Evolutionary conservation across 345 rosid species (phyloP), one percentile per base, ranked within the genome.

Genomic region (Populus simonii): DNA sequence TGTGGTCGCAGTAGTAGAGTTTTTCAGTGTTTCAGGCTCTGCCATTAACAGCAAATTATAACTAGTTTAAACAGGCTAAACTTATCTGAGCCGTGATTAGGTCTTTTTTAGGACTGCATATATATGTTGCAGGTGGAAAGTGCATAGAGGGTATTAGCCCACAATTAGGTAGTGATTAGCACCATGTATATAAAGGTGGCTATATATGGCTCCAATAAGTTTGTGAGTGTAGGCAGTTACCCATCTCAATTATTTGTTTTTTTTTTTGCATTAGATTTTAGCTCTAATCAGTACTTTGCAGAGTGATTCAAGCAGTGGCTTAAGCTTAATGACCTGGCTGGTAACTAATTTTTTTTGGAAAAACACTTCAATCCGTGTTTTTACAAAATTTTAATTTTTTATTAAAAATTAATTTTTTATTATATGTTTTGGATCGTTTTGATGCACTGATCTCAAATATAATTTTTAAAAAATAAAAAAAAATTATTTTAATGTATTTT

Each of bases 11-110:
- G 68, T 62, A 47, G 59, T 22, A 6, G 74, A n/a, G 72, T 77
- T 80, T 59, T 79, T 68, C 33, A 72, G 65, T 65, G 83, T 68
- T 82, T 82, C 82, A 31, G 86, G 51, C 33, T 78, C 83, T 67
- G 87, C 84, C 90, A 89, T 89, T n/a, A 67, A 3, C 17, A 25
- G 45, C 49, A 55, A 6, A 53, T 36, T 23, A 29, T 7, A 20
- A 53, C 7, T 20, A 53, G 23, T 7, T 53, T 18, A 53, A 17
- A 20, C n/a, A 53, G 59, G 20, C 7, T 20, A 20, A 20, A 20
- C 3, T 53, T 53, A 18, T 53, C 20, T 53, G 59, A 53, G 23
- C 23, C 5, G 51, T 41, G 6, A 39, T 45, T 67, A 45, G 75
- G 80, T 25, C 51, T 69, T 73, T 73, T 65, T 45, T 8, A 18